Evolutionary conservation across 352 stramenopile species (phyloP), one percentile per base, ranked within the genome.

Genomic region (Blastocystis hominis): DNA sequence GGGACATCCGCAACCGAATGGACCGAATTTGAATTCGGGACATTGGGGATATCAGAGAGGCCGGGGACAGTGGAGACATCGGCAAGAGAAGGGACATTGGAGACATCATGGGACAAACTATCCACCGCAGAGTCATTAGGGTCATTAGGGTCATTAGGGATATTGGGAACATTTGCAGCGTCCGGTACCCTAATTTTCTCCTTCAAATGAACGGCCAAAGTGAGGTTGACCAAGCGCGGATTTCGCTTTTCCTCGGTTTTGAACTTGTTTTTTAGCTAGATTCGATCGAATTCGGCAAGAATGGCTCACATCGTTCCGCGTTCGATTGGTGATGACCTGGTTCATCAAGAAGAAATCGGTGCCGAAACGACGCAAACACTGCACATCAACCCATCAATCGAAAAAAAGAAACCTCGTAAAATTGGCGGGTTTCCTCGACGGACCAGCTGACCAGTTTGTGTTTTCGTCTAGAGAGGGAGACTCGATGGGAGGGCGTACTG

Each of bases 291-390:
- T 17, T 10, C 47, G 10, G 15, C 34, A 15, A 10, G 24, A 54
- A 30, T 30, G 24, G 17, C 34, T 38, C 13, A 84, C 72, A n/a
- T 84, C 77, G 34, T 46, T 87, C 36, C 77, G 55, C n/a, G 62
- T 78, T 47, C 77, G 62, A 69, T 87, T 78, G 3, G 55, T 75
- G 36, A 87, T 78, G 15, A 87, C 62, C 36, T 87, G 77, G 55
- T 87, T 87, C 62, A 87, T 87, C 66, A 87, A 40, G 17, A 78
- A 87, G 56, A 87, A 87, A 42, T 87, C 66, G 17, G 77, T 87
- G 47, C 77, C 77, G 55, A 75, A 87, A 59, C 66, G 55, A n/a
- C 62, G 66, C 55, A 87, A 36, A 50, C 77, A 87, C 72, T 84
- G 46, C 55, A 47, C n/a, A 68, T 68, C 17, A 84, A 20, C 4